Conservation (phyloP, 352 stramenopile genomes). For the Globisporangium abappressorium region DNA sequence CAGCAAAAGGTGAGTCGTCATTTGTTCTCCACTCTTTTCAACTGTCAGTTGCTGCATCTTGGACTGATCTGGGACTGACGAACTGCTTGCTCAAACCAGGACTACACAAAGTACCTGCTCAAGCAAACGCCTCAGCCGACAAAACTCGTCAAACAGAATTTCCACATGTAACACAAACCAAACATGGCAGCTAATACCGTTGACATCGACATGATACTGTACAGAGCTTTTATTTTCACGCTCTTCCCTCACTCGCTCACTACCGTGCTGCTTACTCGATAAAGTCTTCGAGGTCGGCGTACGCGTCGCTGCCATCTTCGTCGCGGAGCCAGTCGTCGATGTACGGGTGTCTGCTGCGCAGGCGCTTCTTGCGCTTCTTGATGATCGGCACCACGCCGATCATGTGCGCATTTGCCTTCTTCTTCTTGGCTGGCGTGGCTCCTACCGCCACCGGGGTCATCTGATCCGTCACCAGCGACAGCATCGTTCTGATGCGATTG, state of each 20-base stretch:
- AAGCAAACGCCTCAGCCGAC: constrained; percentile 29
- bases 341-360: constrained; percentile 66
- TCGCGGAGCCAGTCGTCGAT: constrained; percentile 77
- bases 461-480: constrained; percentile 36
- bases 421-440: constrained; percentile 21
- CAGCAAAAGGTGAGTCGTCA: constrained; percentile 33
- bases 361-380: constrained; percentile 43
- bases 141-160: constrained; percentile 35
- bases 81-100: constrained; percentile 18
- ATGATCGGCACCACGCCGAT: constrained; percentile 57
- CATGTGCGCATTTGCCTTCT: constrained; percentile 25
- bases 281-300: constrained; percentile 74
- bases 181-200: background rate
- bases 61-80: background rate
- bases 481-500: constrained; percentile 29
- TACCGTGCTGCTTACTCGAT: constrained; percentile 39
- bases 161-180: constrained; percentile 28
- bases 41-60: background rate
- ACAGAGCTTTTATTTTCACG: constrained; percentile 2
- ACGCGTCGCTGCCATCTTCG: constrained; percentile 66
- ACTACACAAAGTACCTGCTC: constrained; percentile 43
- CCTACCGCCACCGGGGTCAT: constrained; percentile 24
- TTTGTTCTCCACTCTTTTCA: background rate
- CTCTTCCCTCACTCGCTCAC: background rate
- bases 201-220: background rate